These are phyloP conservation scores for Byssochlamys sp. DNA, from an alignment of 2,329 filamentous ascomycete species.

Conservation along the genomic window DNA sequence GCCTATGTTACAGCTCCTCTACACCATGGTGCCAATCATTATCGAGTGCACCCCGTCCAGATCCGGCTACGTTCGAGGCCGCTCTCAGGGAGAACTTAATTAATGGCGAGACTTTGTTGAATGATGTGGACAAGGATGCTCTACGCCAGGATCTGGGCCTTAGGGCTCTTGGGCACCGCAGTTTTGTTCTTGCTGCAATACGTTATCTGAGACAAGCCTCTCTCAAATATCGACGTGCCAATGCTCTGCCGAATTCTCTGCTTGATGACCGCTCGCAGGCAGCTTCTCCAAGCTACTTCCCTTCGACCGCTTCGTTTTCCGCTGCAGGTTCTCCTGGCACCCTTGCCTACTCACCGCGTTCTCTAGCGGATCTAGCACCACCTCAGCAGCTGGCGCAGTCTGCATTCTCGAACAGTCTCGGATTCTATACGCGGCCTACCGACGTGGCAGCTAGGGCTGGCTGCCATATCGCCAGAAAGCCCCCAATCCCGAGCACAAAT, in stretches of 20 bases:
- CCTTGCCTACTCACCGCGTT: not conserved
- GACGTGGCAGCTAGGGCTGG: not conserved
- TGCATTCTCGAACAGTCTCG: not conserved
- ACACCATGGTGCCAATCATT: slow-evolving; percentile 32
- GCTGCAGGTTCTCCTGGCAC: not conserved
- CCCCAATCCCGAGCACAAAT: not conserved
- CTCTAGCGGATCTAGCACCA: not conserved
- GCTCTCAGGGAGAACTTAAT: slow-evolving; percentile 54
- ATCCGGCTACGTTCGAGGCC: slow-evolving; percentile 44
- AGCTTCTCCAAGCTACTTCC: not conserved
- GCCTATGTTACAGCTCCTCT: slow-evolving; percentile 50
- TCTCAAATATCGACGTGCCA: slow-evolving; percentile 46
- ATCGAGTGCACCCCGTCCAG: slow-evolving; percentile 36
- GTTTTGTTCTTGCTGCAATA: slow-evolving; percentile 51
- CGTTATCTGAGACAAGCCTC: slow-evolving; percentile 35
- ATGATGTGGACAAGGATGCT: slow-evolving; percentile 40
- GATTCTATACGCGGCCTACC: not conserved
- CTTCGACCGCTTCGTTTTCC: not conserved
- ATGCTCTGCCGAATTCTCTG: not conserved
- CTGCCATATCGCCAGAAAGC: not conserved
- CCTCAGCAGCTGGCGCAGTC: not conserved
- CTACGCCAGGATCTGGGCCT: slow-evolving; percentile 51
- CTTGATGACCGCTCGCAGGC: slow-evolving; percentile 4
- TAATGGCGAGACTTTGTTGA: slow-evolving; percentile 56
- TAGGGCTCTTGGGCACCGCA: slow-evolving; percentile 48